A percentile compares a stretch with the other conserved stretches of the same genome.
Conservation (phyloP, 257 asterid species). For the Penstemon davidsonii region DNA sequence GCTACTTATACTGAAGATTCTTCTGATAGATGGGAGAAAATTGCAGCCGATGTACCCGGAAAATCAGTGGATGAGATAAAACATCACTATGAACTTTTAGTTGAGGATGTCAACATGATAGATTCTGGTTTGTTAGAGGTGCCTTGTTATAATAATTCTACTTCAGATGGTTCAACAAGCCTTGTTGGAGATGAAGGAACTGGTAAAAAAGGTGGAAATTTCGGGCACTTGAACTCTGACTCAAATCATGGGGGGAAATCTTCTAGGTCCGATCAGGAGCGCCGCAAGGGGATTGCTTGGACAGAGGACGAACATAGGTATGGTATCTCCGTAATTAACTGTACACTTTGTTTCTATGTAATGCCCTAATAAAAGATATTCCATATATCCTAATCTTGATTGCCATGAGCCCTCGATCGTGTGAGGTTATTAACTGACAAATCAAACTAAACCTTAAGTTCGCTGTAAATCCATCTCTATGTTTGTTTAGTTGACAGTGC, state of each 20-base stretch:
- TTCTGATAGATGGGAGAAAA: slow-evolving; percentile 75
- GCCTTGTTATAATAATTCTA: slow-evolving; percentile 62
- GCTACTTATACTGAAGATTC: slow-evolving; percentile 64
- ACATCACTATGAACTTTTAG: slow-evolving; percentile 68
- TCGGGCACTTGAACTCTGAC: slow-evolving; percentile 43
- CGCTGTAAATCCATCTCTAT: background rate
- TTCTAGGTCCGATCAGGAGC: slow-evolving; percentile 75
- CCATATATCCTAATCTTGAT: background rate
- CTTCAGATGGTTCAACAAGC: slow-evolving; percentile 51
- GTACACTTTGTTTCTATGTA: slow-evolving; percentile 7
- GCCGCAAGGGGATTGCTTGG: slow-evolving; percentile 96
- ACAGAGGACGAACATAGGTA: slow-evolving; percentile 98
- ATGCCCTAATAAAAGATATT: background rate
- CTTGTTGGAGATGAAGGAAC: slow-evolving; percentile 58
- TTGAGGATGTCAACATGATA: slow-evolving; percentile 70
- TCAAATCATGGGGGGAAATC: slow-evolving; percentile 58
- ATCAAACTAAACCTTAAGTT: background rate
- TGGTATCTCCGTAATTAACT: slow-evolving; percentile 16
- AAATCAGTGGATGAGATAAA: slow-evolving; percentile 71
- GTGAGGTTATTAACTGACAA: too few species aligned
- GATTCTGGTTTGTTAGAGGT: slow-evolving; percentile 71
- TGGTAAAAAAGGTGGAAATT: slow-evolving; percentile 47
- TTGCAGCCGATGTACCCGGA: slow-evolving; percentile 74
- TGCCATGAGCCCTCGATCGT: too few species aligned
- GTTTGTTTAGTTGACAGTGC: slow-evolving; percentile 5